Evolutionary conservation across 208 protist species (phyloP).

Genomic region (Acanthamoeba triangularis): DNA sequence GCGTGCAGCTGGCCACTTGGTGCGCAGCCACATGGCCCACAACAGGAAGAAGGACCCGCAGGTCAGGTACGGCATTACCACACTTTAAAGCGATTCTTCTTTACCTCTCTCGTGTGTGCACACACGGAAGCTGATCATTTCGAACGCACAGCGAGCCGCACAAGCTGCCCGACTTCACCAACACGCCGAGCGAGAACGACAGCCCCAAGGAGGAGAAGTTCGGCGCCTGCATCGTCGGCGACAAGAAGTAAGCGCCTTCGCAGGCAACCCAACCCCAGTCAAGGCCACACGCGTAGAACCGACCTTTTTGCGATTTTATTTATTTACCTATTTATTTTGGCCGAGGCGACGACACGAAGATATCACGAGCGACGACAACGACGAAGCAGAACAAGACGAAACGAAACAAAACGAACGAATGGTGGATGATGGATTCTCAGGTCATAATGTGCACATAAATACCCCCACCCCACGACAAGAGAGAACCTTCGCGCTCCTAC

Average conservation of each 20-base stretch:
- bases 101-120: not conserved
- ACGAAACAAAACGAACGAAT: too few relatives aligned
- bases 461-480: too few relatives aligned
- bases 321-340: too few relatives aligned
- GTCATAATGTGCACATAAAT: too few relatives aligned
- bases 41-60: constrained; percentile 81
- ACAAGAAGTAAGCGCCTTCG: not conserved
- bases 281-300: too few relatives aligned
- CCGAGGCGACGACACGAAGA: too few relatives aligned
- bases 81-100: not conserved
- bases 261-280: too few relatives aligned
- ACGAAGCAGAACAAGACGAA: too few relatives aligned
- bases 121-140: not conserved
- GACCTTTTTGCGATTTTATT: too few relatives aligned
- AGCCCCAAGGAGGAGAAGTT: constrained; percentile 68
- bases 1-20: constrained; percentile 77
- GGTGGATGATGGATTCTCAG: too few relatives aligned
- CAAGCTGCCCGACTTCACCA: constrained; percentile 66
- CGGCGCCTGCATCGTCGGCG: constrained; percentile 54
- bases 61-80: not conserved
- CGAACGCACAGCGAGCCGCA: not conserved
- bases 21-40: constrained; percentile 84
- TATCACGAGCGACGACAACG: too few relatives aligned
- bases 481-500: too few relatives aligned
- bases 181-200: constrained; percentile 43